Evolutionary conservation across 805 yeast species (phyloP).

Genomic region (Saturnispora kantuleensis): DNA sequence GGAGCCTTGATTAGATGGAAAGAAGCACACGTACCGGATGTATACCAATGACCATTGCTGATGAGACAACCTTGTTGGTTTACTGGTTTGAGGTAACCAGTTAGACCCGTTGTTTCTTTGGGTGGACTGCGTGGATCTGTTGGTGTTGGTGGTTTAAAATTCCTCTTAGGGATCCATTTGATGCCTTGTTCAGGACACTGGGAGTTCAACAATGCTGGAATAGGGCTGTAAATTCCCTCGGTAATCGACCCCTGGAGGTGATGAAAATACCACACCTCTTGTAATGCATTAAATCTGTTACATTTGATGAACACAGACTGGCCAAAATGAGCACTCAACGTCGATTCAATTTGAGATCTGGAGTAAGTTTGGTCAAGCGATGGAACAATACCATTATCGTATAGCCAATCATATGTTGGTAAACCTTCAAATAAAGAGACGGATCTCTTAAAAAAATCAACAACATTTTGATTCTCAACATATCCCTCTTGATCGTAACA

Average conservation of each 20-base stretch:
- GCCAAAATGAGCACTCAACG: slow-evolving; percentile 42
- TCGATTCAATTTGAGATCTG: slow-evolving; percentile 42
- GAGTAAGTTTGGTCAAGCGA: slow-evolving; percentile 46
- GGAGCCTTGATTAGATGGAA: slow-evolving; percentile 47
- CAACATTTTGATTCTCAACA: slow-evolving; percentile 37
- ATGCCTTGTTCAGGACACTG: slow-evolving; percentile 66
- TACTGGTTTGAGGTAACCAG: slow-evolving; percentile 41
- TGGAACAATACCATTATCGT: slow-evolving; percentile 65
- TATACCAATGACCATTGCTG: slow-evolving; percentile 78
- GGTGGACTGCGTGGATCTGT: slow-evolving; percentile 19
- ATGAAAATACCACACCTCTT: slow-evolving; percentile 76
- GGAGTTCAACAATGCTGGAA: slow-evolving; percentile 46
- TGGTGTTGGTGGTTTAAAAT: slow-evolving; percentile 23
- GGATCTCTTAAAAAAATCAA: slow-evolving; percentile 58
- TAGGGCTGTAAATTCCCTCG: slow-evolving; percentile 53
- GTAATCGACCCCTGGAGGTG: slow-evolving; percentile 63
- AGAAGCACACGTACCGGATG: slow-evolving; percentile 77
- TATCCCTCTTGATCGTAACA: slow-evolving; percentile 43
- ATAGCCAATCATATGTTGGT: slow-evolving; percentile 60
- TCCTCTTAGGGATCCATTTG: slow-evolving; percentile 56
- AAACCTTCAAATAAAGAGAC: slow-evolving; percentile 46
- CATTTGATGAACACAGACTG: slow-evolving; percentile 54
- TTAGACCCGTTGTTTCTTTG: slow-evolving; percentile 25
- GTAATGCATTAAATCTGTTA: slow-evolving; percentile 40
- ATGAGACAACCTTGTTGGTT: slow-evolving; percentile 68